Evolutionary conservation across 768 basidiomycete genomes (phyloP).

Genomic region (Calocera viscosa): DNA sequence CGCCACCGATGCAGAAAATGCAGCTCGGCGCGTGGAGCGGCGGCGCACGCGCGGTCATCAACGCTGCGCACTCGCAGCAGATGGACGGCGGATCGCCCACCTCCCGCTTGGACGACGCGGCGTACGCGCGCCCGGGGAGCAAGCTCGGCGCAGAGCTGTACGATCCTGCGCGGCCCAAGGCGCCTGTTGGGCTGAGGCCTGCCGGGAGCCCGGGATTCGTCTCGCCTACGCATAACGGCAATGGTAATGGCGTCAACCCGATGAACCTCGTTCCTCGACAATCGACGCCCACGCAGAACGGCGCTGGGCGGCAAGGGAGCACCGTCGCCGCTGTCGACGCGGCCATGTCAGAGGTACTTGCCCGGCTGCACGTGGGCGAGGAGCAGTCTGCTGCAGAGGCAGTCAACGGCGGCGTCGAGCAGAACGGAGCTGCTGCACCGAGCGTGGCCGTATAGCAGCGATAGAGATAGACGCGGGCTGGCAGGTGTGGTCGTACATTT

Average conservation of each 20-base stretch:
- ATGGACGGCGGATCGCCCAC: constrained; percentile 13
- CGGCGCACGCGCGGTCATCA: constrained; percentile 7
- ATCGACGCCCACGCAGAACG: neutral
- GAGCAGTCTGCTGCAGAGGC: neutral
- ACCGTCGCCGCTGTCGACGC: neutral
- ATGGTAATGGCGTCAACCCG: neutral
- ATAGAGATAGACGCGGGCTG: neutral
- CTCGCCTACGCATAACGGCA: neutral
- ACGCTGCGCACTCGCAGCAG: constrained; percentile 14
- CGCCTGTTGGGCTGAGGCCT: neutral
- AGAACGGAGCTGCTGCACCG: neutral
- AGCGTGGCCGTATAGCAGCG: neutral
- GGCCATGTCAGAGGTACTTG: constrained; percentile 2
- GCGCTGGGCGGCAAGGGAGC: neutral
- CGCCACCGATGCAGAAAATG: constrained; percentile 31
- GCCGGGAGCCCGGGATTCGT: neutral
- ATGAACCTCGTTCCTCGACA: neutral
- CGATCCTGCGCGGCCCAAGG: constrained; percentile 20
- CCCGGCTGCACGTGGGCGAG: constrained; percentile 10
- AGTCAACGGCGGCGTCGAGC: neutral
- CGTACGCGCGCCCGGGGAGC: constrained; percentile 27
- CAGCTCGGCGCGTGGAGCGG: constrained; percentile 13
- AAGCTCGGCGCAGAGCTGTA: constrained; percentile 34
- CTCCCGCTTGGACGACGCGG: constrained; percentile 32
- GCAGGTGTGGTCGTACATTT: no score